Base-by-base conservation (phyloP, 805 yeast genomes). In the Lachancea meyersii region DNA sequence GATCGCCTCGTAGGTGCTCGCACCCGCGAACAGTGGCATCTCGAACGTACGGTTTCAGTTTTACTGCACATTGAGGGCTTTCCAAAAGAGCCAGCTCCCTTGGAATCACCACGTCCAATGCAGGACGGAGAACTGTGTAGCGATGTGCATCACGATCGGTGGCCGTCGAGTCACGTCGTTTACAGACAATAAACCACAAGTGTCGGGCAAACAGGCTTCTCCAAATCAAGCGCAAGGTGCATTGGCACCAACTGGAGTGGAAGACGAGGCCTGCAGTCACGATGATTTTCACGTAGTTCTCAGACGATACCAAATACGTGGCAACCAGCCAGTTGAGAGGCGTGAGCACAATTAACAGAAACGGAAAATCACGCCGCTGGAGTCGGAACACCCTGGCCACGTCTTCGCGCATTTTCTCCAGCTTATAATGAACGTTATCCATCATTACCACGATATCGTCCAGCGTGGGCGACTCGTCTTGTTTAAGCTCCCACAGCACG, bases 381-480 rank as follows among this genome's bases (percentile, higher is more conserved):
- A 40, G 23, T 10, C 14, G 19, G n/a, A 34, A 21, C n/a, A 27
- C n/a, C 11, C 13, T 21, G 8, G 33, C 21, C 17, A 40, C 33
- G 28, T 61, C 60, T 3, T 41, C 21, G 18, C 52, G 48, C 21
- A 61, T 35, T 11, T 50, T 48, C 4, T 48, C 48, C 10, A 61
- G 39, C 44, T 61, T 61, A 32, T 50, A 51, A 13, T 41, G 30
- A 9, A 61, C 55, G 13, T 54, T 53, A 26, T 55, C 58, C 23
- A 58, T 31, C 13, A 52, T 35, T 10, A 52, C 46, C 8, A 54
- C 50, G 20, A 61, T 54, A 33, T 61, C 65, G 26, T 61, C 66
- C 34, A 58, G 28, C 8, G 64, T 61, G 22, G 66, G 66, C 3
- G 63, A 54, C 31, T 61, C 66, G 5, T 46, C 44, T 6, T 36